Evolutionary conservation across 371 early-diverging fungal species (phyloP).

Genomic region (Umbelopsis sp.): DNA sequence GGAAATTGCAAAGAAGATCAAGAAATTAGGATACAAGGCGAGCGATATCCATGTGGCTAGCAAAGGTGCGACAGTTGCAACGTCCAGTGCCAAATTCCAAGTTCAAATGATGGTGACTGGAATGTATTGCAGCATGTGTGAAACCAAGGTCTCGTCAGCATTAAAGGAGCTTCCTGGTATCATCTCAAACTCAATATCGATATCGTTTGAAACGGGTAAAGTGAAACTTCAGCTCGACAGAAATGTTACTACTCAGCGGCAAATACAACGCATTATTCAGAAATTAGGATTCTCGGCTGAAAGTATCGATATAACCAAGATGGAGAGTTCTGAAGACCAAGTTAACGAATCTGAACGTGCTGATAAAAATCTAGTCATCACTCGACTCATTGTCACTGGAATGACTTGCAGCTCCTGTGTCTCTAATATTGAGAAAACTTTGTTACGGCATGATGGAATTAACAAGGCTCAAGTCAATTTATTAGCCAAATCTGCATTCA

Average conservation of each 20-base stretch:
- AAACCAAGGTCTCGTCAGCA: slow-evolving; percentile 56
- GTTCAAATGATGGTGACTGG: slow-evolving; percentile 55
- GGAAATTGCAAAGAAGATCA: slow-evolving; percentile 49
- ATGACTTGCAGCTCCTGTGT: slow-evolving; percentile 91
- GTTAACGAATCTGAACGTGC: slow-evolving; percentile 16
- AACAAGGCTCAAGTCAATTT: slow-evolving; percentile 67
- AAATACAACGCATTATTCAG: slow-evolving; percentile 44
- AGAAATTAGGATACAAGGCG: slow-evolving; percentile 66
- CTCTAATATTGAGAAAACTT: slow-evolving; percentile 64
- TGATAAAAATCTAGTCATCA: slow-evolving; percentile 30
- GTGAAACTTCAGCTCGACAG: slow-evolving; percentile 45
- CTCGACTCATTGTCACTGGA: slow-evolving; percentile 63
- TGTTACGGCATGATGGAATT: slow-evolving; percentile 61
- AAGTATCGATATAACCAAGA: slow-evolving; percentile 51
- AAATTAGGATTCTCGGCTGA: slow-evolving; percentile 58
- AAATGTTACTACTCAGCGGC: slow-evolving; percentile 36
- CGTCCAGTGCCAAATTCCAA: slow-evolving; percentile 19
- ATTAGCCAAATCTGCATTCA: slow-evolving; percentile 61
- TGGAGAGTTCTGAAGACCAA: neutral
- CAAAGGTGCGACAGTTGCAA: slow-evolving; percentile 10
- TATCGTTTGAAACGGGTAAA: slow-evolving; percentile 51
- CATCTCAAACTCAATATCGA: slow-evolving; percentile 34
- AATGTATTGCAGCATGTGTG: slow-evolving; percentile 73
- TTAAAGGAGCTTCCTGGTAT: slow-evolving; percentile 43
- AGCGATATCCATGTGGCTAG: slow-evolving; percentile 36